phyloP scores from a whole-genome alignment of 2,329 filamentous ascomycete genomes.

The Clarireedia hainanense region DNA sequence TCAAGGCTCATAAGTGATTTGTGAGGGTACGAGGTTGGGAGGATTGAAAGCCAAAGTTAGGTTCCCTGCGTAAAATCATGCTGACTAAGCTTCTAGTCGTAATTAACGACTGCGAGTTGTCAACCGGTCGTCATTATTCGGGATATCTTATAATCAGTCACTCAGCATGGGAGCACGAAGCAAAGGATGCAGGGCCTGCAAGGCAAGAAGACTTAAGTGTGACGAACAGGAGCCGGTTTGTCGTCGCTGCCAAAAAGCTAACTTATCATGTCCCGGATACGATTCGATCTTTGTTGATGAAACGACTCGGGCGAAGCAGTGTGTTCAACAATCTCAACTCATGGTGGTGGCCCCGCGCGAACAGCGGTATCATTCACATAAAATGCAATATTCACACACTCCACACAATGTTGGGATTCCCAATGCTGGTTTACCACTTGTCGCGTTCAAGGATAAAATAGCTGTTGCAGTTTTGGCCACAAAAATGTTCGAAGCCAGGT shows the following conservation, averaged over 20 bases:
- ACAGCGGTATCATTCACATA: not conserved
- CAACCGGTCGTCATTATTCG: too few relatives aligned
- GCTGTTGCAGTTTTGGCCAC: slow-evolving; percentile 4
- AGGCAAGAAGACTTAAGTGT: slow-evolving; percentile 17
- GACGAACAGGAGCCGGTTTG: slow-evolving; percentile 17
- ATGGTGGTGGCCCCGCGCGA: not conserved
- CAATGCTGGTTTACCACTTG: slow-evolving; percentile 1
- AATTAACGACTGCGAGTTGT: too few relatives aligned
- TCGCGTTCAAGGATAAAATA: slow-evolving; percentile 9
- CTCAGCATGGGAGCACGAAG: slow-evolving; percentile 1
- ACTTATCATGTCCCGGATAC: slow-evolving; percentile 9
- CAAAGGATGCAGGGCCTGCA: slow-evolving; percentile 7
- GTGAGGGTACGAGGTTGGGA: too few relatives aligned
- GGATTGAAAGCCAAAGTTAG: too few relatives aligned
- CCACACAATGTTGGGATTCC: not conserved
- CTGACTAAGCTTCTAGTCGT: too few relatives aligned
- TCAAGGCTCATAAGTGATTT: too few relatives aligned
- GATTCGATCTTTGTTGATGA: not conserved
- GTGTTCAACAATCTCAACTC: slow-evolving; percentile 2
- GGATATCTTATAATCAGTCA: too few relatives aligned
- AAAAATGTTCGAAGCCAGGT: slow-evolving; percentile 3
- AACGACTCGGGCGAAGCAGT: slow-evolving; percentile 9
- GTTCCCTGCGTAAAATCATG: too few relatives aligned
- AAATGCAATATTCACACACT: not conserved
- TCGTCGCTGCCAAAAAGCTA: slow-evolving; percentile 14